Percentiles rank a stretch among this genome's conserved stretches.
Evolutionary conservation across 352 stramenopile species (phyloP).

Genomic region (Phytophthora fragariaefolia): DNA sequence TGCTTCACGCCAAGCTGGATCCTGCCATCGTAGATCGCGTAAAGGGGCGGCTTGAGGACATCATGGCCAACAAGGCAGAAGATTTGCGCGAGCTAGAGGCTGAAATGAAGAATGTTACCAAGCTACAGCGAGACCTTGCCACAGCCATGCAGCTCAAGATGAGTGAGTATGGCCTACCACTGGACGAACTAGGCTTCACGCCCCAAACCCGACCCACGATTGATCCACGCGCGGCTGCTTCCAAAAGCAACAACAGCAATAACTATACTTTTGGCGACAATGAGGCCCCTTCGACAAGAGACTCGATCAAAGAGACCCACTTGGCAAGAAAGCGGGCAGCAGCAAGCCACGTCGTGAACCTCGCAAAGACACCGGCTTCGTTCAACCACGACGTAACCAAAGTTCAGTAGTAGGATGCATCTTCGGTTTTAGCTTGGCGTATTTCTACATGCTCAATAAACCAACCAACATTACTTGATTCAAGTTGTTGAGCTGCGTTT

Average conservation of each 20-base stretch:
- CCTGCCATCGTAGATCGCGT: conserved; percentile 83
- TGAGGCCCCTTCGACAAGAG: neutral
- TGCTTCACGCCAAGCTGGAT: conserved; percentile 92
- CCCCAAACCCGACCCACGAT: conserved; percentile 26
- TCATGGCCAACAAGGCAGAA: conserved; percentile 90
- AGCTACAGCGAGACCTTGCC: conserved; percentile 84
- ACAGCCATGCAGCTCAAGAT: conserved; percentile 88
- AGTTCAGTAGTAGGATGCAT: conserved; percentile 14
- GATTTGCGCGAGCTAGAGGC: conserved; percentile 86
- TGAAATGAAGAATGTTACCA: conserved; percentile 72
- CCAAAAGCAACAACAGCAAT: conserved; percentile 40
- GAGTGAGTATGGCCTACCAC: conserved; percentile 89
- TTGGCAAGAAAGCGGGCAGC: conserved; percentile 26
- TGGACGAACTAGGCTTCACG: conserved; percentile 90
- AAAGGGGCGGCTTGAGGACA: conserved; percentile 88
- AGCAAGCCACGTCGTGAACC: conserved; percentile 14
- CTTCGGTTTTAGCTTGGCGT: neutral
- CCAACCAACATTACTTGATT: neutral
- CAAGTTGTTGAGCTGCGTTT: neutral
- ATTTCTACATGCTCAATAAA: neutral
- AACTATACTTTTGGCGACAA: conserved; percentile 11
- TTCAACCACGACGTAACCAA: conserved; percentile 20
- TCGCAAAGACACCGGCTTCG: conserved; percentile 13
- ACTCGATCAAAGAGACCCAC: conserved; percentile 21
- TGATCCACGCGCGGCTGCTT: conserved; percentile 27